These are phyloP conservation scores for Yarrowia sp. DNA, from an alignment of 805 yeast genomes.

Conservation along the genomic window DNA sequence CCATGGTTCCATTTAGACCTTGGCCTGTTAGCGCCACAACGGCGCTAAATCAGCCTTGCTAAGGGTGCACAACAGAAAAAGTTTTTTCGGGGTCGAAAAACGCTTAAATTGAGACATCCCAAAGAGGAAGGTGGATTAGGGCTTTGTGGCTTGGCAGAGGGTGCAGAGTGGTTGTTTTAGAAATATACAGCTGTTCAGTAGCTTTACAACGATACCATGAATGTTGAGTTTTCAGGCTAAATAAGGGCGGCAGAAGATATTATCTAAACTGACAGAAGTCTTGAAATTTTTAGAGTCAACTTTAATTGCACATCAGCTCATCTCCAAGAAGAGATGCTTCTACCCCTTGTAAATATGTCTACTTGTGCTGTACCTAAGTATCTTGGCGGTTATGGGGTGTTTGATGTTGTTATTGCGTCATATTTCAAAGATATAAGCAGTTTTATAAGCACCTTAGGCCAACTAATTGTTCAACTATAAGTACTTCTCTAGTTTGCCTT, in stretches of 20 bases:
- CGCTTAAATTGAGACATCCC: not conserved
- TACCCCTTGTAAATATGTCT: too few relatives aligned
- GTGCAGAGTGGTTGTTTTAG: not conserved
- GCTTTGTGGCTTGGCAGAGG: not conserved
- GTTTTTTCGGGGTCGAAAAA: not conserved
- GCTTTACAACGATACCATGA: not conserved
- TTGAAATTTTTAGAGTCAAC: not conserved
- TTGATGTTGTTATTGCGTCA: too few relatives aligned
- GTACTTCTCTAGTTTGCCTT: too few relatives aligned
- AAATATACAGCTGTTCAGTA: not conserved
- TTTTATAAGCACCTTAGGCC: too few relatives aligned
- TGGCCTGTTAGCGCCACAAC: conserved; percentile 6
- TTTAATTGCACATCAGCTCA: not conserved
- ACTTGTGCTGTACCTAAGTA: too few relatives aligned
- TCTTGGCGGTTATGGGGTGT: too few relatives aligned
- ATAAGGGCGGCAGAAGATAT: too few relatives aligned
- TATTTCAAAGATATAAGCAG: too few relatives aligned
- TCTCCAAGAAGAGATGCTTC: too few relatives aligned
- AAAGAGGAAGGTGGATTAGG: not conserved
- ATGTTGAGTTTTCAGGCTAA: not conserved
- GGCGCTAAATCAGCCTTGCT: conserved; percentile 15
- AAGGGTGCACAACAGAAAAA: not conserved
- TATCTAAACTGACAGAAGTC: too few relatives aligned
- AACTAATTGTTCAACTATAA: too few relatives aligned
- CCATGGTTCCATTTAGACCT: not conserved